phyloP scores from a whole-genome alignment of 2,329 filamentous ascomycete genomes.

The Fonsecaea pugnacius region DNA sequence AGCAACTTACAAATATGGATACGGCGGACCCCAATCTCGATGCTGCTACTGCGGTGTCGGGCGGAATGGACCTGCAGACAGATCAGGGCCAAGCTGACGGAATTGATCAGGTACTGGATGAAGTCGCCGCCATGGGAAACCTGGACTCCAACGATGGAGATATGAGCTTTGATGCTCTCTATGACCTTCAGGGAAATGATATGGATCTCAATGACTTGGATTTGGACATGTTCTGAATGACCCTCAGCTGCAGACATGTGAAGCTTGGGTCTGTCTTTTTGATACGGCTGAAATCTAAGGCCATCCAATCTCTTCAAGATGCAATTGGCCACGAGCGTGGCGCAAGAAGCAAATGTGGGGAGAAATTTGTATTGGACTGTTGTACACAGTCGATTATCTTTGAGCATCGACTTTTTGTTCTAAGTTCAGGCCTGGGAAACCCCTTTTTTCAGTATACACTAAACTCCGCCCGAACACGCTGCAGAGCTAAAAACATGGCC shows the following conservation, averaged over 20 bases:
- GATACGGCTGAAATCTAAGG: background rate
- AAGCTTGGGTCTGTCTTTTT: background rate
- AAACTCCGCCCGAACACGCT: constrained; percentile 28
- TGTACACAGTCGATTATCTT: background rate
- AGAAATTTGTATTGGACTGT: background rate
- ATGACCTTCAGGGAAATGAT: constrained; percentile 29
- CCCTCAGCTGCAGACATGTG: background rate
- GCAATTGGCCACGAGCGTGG: background rate
- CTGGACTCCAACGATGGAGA: constrained; percentile 32
- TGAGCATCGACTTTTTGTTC: background rate
- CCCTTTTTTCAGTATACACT: constrained; percentile 16
- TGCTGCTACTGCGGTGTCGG: constrained; percentile 27
- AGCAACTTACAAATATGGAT: constrained; percentile 48
- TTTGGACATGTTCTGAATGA: constrained; percentile 36
- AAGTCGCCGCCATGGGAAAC: constrained; percentile 34
- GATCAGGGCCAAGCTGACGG: constrained; percentile 30
- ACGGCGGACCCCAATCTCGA: constrained; percentile 51
- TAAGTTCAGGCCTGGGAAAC: background rate
- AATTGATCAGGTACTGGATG: constrained; percentile 38
- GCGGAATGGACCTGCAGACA: constrained; percentile 22
- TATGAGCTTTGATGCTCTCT: constrained; percentile 33
- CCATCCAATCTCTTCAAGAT: background rate
- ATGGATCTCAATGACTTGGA: constrained; percentile 38
- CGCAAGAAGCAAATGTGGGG: background rate
- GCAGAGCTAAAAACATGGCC: constrained; percentile 28